Percentiles rank a stretch among this genome's conserved stretches.
phyloP scores from a whole-genome alignment of 2,329 filamentous ascomycete genomes.

The Achaetomium macrosporum region DNA sequence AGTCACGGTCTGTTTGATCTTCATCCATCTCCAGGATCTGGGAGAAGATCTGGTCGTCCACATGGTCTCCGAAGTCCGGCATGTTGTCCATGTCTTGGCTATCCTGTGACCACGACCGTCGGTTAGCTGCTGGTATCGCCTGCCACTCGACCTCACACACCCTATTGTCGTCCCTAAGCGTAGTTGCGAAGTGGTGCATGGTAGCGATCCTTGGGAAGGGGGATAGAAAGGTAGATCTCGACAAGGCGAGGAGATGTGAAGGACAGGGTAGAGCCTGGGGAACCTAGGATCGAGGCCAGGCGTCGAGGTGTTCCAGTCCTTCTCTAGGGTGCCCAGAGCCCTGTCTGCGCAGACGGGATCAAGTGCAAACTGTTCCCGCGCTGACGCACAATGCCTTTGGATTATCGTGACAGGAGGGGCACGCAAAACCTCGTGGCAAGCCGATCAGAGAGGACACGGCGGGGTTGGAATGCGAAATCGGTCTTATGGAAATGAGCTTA shows the following conservation, averaged over 20 bases:
- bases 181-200: not conserved
- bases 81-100: slow-evolving; percentile 44
- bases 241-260: not conserved
- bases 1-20: slow-evolving; percentile 74
- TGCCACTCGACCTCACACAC: not conserved
- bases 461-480: slow-evolving; percentile 3
- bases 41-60: slow-evolving; percentile 77
- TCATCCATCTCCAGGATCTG: slow-evolving; percentile 99
- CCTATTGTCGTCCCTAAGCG: not conserved
- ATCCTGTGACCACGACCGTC: slow-evolving; percentile 9
- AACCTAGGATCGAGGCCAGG: not conserved
- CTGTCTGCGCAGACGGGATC: not conserved
- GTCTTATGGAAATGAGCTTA: slow-evolving; percentile 1
- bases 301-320: not conserved
- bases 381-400: not conserved
- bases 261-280: not conserved
- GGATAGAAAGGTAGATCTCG: not conserved
- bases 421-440: not conserved
- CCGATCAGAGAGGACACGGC: slow-evolving; percentile 3
- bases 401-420: not conserved
- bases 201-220: not conserved
- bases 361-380: not conserved
- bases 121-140: slow-evolving; percentile 11
- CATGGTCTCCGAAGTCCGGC: slow-evolving; percentile 63
- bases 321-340: not conserved